Base-by-base conservation (phyloP, 345 rosid genomes). In the Hevea brasiliensis region DNA sequence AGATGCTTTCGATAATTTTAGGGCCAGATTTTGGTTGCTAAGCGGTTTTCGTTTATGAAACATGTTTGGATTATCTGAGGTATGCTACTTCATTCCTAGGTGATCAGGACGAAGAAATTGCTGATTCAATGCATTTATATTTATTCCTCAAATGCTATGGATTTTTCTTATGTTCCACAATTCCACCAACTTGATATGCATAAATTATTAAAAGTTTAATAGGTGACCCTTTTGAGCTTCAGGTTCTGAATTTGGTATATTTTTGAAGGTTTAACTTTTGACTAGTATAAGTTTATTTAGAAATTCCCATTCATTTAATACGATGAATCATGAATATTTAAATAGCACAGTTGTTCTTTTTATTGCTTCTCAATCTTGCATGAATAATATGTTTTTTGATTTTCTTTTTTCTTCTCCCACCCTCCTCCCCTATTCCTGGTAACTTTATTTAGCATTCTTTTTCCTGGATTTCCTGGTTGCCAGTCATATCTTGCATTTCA, bases 231-330 rank as follows among this genome's bases (percentile, higher is more conserved):
- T 61, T 42, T 42, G 1, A 47, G 67, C 54, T 68, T 68, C 24
- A 20, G 27, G 13, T 61, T 63, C 53, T 20, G 27, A 47, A 66
- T 74, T 64, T 56, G 65, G 20, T 14, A 55, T 57, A 45, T 51
- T 44, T 26, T 4, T 71, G 32, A 61, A 48, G 37, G 21, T 7
- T 17, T 18, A 47, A 47, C 32, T 45, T 60, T 44, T 60, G 35
- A 27, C 13, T 8, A 6, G 29, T 27, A 1, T 27, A 41, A 58
- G 26, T 59, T 24, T 70, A 48, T 13, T 70, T 70, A 37, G 48
- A 41, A 56, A 5, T n/a, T 55, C 21, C 18, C 15, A 17, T 27
- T 23, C 8, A 3, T 18, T 20, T 41, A 41, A 23, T 64, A 42
- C 5, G 17, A 41, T 12, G 12, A 50, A 50, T 64, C 21, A 3